Evolutionary conservation across 164 flowering plant genomes (phyloP).

Genomic region (Magnolia officinalis): DNA sequence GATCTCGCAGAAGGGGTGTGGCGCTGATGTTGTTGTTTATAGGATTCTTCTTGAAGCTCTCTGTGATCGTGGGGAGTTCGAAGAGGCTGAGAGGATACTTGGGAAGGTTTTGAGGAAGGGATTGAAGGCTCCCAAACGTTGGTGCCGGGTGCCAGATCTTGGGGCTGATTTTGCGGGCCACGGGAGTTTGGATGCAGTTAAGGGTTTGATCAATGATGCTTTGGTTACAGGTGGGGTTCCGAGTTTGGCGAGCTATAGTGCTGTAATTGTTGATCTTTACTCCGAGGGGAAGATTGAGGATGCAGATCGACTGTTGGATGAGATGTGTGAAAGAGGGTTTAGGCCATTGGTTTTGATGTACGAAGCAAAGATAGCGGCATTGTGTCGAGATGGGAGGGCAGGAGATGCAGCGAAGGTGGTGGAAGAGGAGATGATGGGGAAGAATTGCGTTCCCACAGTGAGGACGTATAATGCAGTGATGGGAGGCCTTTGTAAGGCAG

Average conservation of each 20-base stretch:
- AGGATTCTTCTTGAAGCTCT: constrained; percentile 60
- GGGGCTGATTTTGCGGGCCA: constrained; percentile 14
- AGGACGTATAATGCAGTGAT: constrained; percentile 43
- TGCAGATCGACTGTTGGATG: constrained; percentile 45
- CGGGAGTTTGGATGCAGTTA: constrained; percentile 31
- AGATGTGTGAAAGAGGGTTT: constrained; percentile 52
- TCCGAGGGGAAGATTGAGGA: constrained; percentile 45
- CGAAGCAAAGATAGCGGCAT: constrained; percentile 54
- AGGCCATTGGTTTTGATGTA: constrained; percentile 34
- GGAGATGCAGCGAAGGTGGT: constrained; percentile 49
- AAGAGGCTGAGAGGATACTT: constrained; percentile 55
- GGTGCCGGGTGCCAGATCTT: constrained; percentile 31
- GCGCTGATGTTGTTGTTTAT: constrained; percentile 62
- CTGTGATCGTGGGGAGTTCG: constrained; percentile 52
- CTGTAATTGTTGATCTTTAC: constrained; percentile 57
- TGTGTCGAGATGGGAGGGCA: constrained; percentile 36
- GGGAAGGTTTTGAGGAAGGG: constrained; percentile 70
- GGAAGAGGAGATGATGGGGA: constrained; percentile 47
- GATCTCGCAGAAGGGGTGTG: constrained; percentile 74
- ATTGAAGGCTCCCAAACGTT: constrained; percentile 51
- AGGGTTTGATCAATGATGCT: constrained; percentile 47
- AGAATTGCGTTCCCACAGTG: constrained; percentile 44
- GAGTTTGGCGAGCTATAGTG: constrained; percentile 45
- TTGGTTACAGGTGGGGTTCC: constrained; percentile 53
- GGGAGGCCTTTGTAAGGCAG: constrained; percentile 49